Conservation (phyloP, 805 yeast species). For the Candida endomychidarum region DNA sequence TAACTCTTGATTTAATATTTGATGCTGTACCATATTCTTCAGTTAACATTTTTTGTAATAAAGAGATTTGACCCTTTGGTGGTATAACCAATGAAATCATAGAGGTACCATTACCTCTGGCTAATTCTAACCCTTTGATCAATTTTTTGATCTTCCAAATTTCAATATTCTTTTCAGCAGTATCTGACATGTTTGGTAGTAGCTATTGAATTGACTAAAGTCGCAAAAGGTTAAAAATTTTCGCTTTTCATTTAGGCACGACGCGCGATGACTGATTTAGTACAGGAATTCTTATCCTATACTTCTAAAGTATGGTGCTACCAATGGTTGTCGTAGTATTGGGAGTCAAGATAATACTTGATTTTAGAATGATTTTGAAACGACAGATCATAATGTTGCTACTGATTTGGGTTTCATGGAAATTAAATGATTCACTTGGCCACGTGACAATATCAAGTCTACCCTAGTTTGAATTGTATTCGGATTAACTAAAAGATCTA, state of each 20-base stretch:
- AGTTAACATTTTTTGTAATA: conserved; percentile 85
- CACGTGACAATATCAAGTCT: too few relatives aligned
- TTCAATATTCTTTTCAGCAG: conserved; percentile 91
- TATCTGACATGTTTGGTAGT: conserved; percentile 47
- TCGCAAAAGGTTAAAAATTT: conserved; percentile 5
- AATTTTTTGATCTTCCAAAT: conserved; percentile 98
- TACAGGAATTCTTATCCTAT: too few relatives aligned
- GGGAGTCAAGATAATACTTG: too few relatives aligned
- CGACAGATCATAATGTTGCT: too few relatives aligned
- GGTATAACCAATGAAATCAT: conserved; percentile 97
- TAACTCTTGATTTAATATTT: conserved; percentile 96
- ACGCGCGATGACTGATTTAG: conserved; percentile 3
- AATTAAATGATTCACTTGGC: too few relatives aligned
- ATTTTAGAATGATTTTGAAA: too few relatives aligned
- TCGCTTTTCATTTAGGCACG: neutral
- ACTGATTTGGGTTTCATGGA: too few relatives aligned
- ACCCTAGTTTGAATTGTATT: too few relatives aligned
- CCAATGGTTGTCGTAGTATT: too few relatives aligned
- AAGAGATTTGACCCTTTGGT: conserved; percentile 90
- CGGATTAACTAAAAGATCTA: too few relatives aligned
- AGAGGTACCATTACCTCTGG: conserved; percentile 98
- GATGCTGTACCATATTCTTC: conserved; percentile 99
- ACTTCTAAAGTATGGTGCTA: too few relatives aligned
- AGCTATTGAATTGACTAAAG: neutral
- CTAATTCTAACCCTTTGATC: conserved; percentile 80